Percentiles rank a stretch among this genome's conserved stretches.
phyloP scores from a whole-genome alignment of 768 basidiomycete genomes.

The Suillus tomentosus region DNA sequence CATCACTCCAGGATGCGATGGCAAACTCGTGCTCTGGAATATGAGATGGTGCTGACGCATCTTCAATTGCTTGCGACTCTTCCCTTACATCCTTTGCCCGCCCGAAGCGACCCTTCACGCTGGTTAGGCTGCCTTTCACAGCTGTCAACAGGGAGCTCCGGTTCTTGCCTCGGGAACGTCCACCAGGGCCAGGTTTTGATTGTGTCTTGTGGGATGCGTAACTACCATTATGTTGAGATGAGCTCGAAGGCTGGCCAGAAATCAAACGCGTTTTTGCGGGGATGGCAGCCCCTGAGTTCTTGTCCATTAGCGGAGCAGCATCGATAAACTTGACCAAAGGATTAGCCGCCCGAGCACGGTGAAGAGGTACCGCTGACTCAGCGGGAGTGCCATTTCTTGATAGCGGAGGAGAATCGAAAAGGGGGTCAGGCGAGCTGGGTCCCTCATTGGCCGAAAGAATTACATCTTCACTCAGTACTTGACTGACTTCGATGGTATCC shows the following conservation, averaged over 20 bases:
- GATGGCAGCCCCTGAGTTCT: slow-evolving; percentile 41
- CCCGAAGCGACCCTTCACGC: slow-evolving; percentile 47
- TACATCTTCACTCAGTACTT: slow-evolving; percentile 10
- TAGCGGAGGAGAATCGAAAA: slow-evolving; percentile 31
- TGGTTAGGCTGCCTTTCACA: slow-evolving; percentile 53
- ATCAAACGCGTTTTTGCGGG: slow-evolving; percentile 51
- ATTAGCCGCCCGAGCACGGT: slow-evolving; percentile 51
- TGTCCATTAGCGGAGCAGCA: slow-evolving; percentile 27
- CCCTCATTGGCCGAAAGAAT: neutral
- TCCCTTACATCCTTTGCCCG: slow-evolving; percentile 19
- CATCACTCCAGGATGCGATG: slow-evolving; percentile 24
- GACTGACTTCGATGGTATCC: slow-evolving; percentile 36
- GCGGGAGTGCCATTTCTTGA: slow-evolving; percentile 14
- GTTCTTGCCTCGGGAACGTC: slow-evolving; percentile 41
- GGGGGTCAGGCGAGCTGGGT: slow-evolving; percentile 23
- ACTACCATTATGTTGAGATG: slow-evolving; percentile 17
- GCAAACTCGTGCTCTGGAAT: slow-evolving; percentile 13
- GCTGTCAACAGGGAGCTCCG: slow-evolving; percentile 57
- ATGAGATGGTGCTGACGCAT: slow-evolving; percentile 6
- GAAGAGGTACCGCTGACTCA: slow-evolving; percentile 30
- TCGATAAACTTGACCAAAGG: slow-evolving; percentile 58
- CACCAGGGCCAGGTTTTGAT: slow-evolving; percentile 51
- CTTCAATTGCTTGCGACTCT: slow-evolving; percentile 24
- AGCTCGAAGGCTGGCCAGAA: slow-evolving; percentile 19
- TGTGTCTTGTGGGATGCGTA: slow-evolving; percentile 17